Evolutionary conservation across 768 basidiomycete species (phyloP).

Genomic region (Boletus sensibilis): DNA sequence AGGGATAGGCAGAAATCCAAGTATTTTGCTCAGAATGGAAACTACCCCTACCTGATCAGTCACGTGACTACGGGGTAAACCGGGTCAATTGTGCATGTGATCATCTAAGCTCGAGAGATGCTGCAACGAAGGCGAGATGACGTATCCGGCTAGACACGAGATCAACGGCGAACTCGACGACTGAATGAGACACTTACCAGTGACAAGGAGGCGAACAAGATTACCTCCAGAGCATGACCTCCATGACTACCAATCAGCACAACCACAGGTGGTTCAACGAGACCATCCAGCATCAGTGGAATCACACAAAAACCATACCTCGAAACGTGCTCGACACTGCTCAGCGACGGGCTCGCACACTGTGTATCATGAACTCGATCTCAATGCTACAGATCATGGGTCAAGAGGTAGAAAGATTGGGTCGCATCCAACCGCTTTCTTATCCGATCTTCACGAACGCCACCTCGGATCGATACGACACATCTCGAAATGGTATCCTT

Average conservation of each 20-base stretch:
- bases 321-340: conserved; percentile 3
- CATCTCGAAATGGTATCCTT: neutral
- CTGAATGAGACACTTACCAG: neutral
- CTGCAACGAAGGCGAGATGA: conserved; percentile 2
- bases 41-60: conserved; percentile 7
- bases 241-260: neutral
- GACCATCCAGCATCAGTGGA: conserved; percentile 2
- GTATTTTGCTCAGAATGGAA: conserved; percentile 24
- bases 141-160: conserved; percentile 12
- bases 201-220: too few species aligned
- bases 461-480: conserved; percentile 30
- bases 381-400: conserved; percentile 17
- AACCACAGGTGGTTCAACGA: neutral
- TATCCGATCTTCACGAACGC: conserved; percentile 19
- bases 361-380: neutral
- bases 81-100: conserved; percentile 7
- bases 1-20: conserved; percentile 20
- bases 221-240: too few species aligned
- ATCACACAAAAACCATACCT: conserved; percentile 14
- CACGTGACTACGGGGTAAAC: conserved; percentile 27
- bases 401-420: conserved; percentile 10
- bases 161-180: conserved; percentile 15
- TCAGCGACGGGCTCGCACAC: conserved; percentile 12
- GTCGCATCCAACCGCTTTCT: conserved; percentile 10
- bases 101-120: neutral